Evolutionary conservation across 257 asterid species (phyloP).

Genomic region (Haberlea rhodopensis): DNA sequence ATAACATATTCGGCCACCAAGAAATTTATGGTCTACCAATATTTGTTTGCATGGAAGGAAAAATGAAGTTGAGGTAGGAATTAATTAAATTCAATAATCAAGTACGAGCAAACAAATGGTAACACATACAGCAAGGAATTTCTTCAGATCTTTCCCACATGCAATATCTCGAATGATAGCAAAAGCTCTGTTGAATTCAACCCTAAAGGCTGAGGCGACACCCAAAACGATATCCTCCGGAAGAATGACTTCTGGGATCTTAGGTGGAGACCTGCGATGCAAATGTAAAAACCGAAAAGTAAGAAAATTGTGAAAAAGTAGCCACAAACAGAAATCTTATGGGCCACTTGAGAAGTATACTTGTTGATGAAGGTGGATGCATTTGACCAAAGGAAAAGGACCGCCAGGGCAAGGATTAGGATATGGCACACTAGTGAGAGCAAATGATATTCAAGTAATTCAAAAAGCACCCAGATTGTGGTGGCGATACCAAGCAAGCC

Average conservation of each 20-base stretch:
- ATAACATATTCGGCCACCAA: neutral
- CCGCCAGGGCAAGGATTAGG: conserved; percentile 62
- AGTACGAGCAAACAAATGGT: conserved; percentile 8
- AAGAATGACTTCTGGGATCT: conserved; percentile 63
- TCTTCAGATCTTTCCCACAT: conserved; percentile 76
- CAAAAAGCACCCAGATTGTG: conserved; percentile 85
- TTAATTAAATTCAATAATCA: neutral
- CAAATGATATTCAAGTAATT: conserved; percentile 81
- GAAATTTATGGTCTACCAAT: neutral
- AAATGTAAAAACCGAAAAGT: conserved; percentile 11
- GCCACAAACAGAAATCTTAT: neutral
- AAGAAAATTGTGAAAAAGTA: neutral
- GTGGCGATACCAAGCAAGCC: conserved; percentile 81
- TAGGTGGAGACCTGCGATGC: conserved; percentile 69
- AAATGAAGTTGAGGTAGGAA: neutral
- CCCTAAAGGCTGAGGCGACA: conserved; percentile 76
- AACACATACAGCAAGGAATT: conserved; percentile 67
- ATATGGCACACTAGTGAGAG: conserved; percentile 84
- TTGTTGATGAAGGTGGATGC: conserved; percentile 76
- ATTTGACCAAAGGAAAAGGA: conserved; percentile 80
- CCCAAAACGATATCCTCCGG: conserved; percentile 73
- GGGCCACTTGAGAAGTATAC: conserved; percentile 35
- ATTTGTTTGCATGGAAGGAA: neutral
- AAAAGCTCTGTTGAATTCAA: conserved; percentile 70
- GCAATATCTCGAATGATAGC: conserved; percentile 67